Conservation (phyloP, 345 rosid genomes). For the Aquilaria malaccensis region DNA sequence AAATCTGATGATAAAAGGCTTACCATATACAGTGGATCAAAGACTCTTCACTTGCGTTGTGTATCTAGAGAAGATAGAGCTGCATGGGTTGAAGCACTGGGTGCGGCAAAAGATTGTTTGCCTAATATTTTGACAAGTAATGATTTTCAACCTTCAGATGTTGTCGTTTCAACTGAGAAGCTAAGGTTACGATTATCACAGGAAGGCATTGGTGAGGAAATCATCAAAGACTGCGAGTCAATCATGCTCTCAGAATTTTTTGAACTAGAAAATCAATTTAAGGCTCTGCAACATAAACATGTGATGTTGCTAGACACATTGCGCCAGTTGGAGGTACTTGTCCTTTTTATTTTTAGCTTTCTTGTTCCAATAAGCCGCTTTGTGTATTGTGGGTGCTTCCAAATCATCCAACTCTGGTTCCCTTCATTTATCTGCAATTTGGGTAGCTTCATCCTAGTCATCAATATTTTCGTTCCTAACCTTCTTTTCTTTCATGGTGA, state of each 20-base stretch:
- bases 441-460: too few relatives aligned
- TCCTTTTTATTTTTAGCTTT: not conserved
- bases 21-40: constrained; percentile 87
- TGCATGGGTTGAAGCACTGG: constrained; percentile 80
- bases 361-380: too few relatives aligned
- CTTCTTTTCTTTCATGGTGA: too few relatives aligned
- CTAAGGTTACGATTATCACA: constrained; percentile 59
- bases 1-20: constrained; percentile 98
- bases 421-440: too few relatives aligned
- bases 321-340: constrained; percentile 85
- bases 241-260: constrained; percentile 77
- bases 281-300: constrained; percentile 61
- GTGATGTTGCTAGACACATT: constrained; percentile 58
- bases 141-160: constrained; percentile 62
- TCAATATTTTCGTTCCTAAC: too few relatives aligned
- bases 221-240: constrained; percentile 79
- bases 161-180: constrained; percentile 80
- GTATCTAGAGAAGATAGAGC: constrained; percentile 71
- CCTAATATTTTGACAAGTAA: constrained; percentile 57
- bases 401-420: too few relatives aligned
- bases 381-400: too few relatives aligned
- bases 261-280: constrained; percentile 64
- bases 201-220: constrained; percentile 67
- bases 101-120: constrained; percentile 76
- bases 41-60: constrained; percentile 91